These are phyloP conservation scores for Xylariaceae sp. DNA, from an alignment of 2,329 filamentous ascomycete genomes.

Conservation along the genomic window DNA sequence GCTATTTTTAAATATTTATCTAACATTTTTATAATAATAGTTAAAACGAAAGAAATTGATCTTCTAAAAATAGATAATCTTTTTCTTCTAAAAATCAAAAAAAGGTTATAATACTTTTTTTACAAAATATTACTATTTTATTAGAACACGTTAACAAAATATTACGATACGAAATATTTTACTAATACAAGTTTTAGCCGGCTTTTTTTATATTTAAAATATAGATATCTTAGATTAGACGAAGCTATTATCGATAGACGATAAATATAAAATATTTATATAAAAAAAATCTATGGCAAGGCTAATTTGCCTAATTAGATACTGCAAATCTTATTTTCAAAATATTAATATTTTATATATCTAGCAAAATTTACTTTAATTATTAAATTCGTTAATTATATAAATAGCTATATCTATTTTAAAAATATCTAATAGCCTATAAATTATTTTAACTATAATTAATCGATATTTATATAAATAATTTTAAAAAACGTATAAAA, in stretches of 20 bases:
- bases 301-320: not conserved
- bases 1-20: not conserved
- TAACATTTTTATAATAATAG: not conserved
- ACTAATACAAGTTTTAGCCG: not conserved
- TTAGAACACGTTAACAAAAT: not conserved
- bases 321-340: not conserved
- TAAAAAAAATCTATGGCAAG: not conserved
- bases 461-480: not conserved
- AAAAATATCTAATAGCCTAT: not conserved
- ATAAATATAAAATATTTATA: not conserved
- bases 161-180: slow-evolving; percentile 1
- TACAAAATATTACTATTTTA: not conserved
- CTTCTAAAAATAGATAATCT: too few relatives aligned
- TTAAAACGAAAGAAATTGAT: too few relatives aligned
- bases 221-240: not conserved
- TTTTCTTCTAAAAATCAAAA: not conserved
- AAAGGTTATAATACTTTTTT: slow-evolving; percentile 1
- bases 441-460: not conserved
- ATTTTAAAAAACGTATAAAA: not conserved
- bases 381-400: not conserved
- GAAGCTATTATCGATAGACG: not conserved
- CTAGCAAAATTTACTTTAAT: not conserved
- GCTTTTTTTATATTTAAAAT: not conserved
- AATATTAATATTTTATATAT: not conserved
- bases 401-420: slow-evolving; percentile 1